Conservation (phyloP, 345 rosid species). For the Eutrema yunnanense region DNA sequence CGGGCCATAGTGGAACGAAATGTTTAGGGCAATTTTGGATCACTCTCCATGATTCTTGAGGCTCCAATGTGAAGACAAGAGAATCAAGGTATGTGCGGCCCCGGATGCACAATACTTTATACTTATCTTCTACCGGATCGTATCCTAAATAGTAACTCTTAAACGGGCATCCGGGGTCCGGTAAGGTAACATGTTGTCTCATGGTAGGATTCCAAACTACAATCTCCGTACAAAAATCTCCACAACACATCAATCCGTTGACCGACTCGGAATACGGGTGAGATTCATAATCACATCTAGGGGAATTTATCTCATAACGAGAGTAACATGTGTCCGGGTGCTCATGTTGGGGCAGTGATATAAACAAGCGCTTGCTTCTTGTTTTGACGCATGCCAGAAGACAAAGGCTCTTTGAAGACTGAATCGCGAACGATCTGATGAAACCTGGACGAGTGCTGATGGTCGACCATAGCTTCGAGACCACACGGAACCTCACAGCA, state of each 20-base stretch:
- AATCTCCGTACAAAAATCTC: too few species aligned
- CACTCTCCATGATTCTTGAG: constrained; percentile 12
- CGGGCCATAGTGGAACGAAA: too few species aligned
- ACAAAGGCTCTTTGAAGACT: background rate
- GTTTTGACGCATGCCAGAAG: too few species aligned
- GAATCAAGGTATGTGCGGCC: too few species aligned
- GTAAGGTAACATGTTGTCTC: constrained; percentile 7
- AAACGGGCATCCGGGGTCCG: background rate
- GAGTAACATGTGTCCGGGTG: background rate
- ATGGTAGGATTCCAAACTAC: background rate
- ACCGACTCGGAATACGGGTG: background rate
- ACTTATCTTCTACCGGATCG: constrained; percentile 4
- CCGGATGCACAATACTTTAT: background rate
- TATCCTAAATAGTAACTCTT: background rate
- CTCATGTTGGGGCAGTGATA: background rate
- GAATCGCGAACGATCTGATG: background rate
- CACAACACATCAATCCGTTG: background rate
- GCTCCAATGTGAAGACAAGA: background rate
- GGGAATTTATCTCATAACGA: background rate
- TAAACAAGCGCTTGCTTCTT: background rate
- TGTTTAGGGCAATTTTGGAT: background rate
- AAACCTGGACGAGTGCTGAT: background rate
- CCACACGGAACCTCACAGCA: background rate
- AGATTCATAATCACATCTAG: too few species aligned
- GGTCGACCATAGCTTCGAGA: background rate